Evolutionary conservation across 768 basidiomycete species (phyloP), one percentile per base, ranked within the genome.

Genomic region (Phaeolepiota aurea): DNA sequence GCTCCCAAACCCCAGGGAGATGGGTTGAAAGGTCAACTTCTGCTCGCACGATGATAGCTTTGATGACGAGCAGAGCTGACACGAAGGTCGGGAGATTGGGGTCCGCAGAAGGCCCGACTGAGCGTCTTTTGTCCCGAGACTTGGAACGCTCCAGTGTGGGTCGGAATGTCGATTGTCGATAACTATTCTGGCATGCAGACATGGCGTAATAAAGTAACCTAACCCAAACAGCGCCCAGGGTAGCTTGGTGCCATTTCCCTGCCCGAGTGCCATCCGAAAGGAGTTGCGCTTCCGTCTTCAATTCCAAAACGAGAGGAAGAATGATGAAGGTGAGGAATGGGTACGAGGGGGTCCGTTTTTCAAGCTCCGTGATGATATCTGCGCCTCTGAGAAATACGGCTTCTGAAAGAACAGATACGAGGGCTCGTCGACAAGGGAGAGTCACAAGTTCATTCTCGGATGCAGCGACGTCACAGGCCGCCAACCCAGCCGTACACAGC

Each of bases 271-370:
- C 66, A 37, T 69, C 65, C 4, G 62, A 54, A 11, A 59, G 54
- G 37, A 75, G 52, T 20, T 75, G 67, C 1, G 64, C 51, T 9
- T 70, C 59, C 0, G 76, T 77, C 50, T 72, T 72, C 49, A 87
- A 58, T 1, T 60, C 54, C 36, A 83, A 49, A 5, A 68, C 63
- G 5, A 88, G 62, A 11, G 83, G 85, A 5, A 87, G 61, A 7
- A 87, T 58, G 7, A 89, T 56, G 0, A 74, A 74, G 3, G 74
- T 65, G n/a, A 87, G 65, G 52, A 79, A 82, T 31, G 73, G 69
- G 46, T 79, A 69, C 1, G 77, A 73, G 0, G 79, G 69, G 0
- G 57, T 52, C 14, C 68, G 71, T 45, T 69, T 72, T 50, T 78
- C 79, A 15, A 89, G 47, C 47, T 77, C 68, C 1, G 63, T 57